Conservation (phyloP, 2,329 filamentous ascomycete genomes). For the Didymella lethalis region DNA sequence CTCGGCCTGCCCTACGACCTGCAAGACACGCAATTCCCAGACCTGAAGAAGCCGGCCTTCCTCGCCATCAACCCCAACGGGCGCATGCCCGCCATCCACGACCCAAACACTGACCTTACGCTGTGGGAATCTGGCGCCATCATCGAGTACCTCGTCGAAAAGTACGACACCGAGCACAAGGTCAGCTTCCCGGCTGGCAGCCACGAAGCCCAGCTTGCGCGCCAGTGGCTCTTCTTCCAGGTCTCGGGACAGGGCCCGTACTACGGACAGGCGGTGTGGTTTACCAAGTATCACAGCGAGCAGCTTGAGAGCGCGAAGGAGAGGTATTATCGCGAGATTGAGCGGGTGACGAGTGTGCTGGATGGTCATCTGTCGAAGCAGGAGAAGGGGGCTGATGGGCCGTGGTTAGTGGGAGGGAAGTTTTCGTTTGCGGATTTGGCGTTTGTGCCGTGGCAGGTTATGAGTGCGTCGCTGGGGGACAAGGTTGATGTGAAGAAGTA, state of each 20-base stretch:
- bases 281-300: conserved; percentile 51
- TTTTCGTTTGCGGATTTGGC: conserved; percentile 40
- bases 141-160: conserved; percentile 55
- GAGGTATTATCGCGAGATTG: conserved; percentile 59
- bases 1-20: conserved; percentile 53
- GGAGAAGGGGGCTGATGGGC: conserved; percentile 31
- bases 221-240: conserved; percentile 58
- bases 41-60: conserved; percentile 54
- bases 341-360: conserved; percentile 57
- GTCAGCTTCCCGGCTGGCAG: conserved; percentile 48
- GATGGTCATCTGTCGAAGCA: conserved; percentile 51
- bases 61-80: conserved; percentile 53
- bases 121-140: conserved; percentile 58
- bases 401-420: conserved; percentile 42
- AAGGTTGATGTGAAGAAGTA: conserved; percentile 25
- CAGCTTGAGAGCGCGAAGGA: conserved; percentile 56
- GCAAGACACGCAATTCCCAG: conserved; percentile 46
- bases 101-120: conserved; percentile 55
- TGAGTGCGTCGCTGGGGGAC: conserved; percentile 5
- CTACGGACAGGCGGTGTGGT: conserved; percentile 51
- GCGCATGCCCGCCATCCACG: conserved; percentile 55
- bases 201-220: conserved; percentile 50
- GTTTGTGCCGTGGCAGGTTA: conserved; percentile 37
- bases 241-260: conserved; percentile 57
- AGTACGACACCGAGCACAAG: conserved; percentile 53